These are phyloP conservation scores for Termitomyces sp. DNA, from an alignment of 768 basidiomycete species.

Conservation along the genomic window DNA sequence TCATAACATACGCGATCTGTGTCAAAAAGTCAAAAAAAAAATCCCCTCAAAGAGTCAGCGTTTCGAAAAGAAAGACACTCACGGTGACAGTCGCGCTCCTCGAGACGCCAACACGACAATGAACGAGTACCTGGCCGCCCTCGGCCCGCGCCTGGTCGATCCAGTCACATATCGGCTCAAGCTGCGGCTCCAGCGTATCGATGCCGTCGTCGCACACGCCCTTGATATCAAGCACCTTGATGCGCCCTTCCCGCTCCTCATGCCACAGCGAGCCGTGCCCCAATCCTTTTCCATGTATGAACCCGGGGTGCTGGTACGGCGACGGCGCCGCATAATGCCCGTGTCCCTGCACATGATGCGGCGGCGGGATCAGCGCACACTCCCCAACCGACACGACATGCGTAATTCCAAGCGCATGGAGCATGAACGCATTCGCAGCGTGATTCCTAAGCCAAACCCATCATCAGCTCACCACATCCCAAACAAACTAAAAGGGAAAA, in stretches of 20 bases:
- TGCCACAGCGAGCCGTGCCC: conserved; percentile 77
- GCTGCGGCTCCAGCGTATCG: conserved; percentile 85
- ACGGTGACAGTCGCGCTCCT: conserved; percentile 90
- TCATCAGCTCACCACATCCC: no score
- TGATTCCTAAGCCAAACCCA: no score
- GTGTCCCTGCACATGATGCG: conserved; percentile 31
- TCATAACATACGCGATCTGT: conserved; percentile 96
- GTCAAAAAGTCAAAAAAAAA: not conserved
- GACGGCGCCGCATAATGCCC: conserved; percentile 8
- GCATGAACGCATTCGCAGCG: conserved; percentile 92
- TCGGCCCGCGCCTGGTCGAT: conserved; percentile 79
- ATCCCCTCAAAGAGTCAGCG: no score
- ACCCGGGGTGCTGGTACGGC: conserved; percentile 25
- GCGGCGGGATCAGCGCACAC: conserved; percentile 82
- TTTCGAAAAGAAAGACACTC: conserved; percentile 21
- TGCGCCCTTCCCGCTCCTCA: conserved; percentile 83
- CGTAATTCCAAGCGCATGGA: conserved; percentile 91
- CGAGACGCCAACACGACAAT: conserved; percentile 99
- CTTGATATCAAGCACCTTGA: conserved; percentile 88
- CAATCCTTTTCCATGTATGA: conserved; percentile 38
- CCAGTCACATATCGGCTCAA: conserved; percentile 88
- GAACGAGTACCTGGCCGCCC: conserved; percentile 90
- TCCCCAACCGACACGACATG: conserved; percentile 98
- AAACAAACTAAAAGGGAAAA: no score
- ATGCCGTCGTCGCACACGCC: conserved; percentile 96